phyloP scores from a whole-genome alignment of 1,139 yeast species.

The Pichia sp. region DNA sequence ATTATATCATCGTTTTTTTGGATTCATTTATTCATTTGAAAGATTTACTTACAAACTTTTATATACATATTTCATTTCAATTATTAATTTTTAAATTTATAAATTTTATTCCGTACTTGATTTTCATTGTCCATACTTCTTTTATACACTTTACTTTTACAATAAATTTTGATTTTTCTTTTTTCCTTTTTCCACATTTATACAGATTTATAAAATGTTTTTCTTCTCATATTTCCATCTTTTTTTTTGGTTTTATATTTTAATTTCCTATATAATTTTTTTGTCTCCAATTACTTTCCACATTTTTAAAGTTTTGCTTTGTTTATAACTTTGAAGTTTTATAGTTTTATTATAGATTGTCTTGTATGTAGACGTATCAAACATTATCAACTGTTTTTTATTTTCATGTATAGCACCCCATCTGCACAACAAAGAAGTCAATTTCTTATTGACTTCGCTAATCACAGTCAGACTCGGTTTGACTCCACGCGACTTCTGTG shows the following conservation, averaged over 20 bases:
- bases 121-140: neutral
- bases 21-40: no score
- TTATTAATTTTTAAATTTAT: no score
- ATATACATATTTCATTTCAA: neutral
- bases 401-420: no score
- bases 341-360: neutral
- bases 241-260: neutral
- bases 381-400: no score
- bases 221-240: neutral
- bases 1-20: no score
- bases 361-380: neutral
- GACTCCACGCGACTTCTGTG: neutral
- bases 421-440: neutral
- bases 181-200: neutral
- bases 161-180: neutral
- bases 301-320: neutral
- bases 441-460: neutral
- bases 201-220: neutral
- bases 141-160: neutral
- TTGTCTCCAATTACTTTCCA: neutral
- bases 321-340: neutral
- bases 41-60: neutral
- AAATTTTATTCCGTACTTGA: neutral
- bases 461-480: neutral
- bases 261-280: neutral